Evolutionary conservation across 1,139 yeast genomes (phyloP).

Genomic region (Taphrina populina): DNA sequence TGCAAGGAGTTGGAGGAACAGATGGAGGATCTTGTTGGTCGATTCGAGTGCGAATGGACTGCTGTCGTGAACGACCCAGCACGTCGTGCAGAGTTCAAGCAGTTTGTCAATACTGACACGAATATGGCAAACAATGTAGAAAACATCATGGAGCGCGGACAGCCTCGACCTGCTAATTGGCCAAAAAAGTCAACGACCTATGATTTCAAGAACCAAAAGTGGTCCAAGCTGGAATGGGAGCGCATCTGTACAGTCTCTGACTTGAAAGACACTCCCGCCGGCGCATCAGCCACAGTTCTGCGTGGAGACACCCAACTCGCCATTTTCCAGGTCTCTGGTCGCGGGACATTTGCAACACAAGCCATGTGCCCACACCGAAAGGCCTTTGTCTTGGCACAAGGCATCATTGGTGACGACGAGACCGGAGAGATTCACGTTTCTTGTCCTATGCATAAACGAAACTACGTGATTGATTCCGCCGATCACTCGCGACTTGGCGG

Average conservation of each 20-base stretch:
- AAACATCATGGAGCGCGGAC: constrained; percentile 46
- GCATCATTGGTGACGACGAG: constrained; percentile 44
- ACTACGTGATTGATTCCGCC: constrained; percentile 42
- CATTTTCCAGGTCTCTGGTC: constrained; percentile 43
- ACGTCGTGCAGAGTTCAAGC: constrained; percentile 42
- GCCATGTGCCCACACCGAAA: constrained; percentile 48
- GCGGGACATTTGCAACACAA: constrained; percentile 44
- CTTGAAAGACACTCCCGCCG: constrained; percentile 43
- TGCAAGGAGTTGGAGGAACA: constrained; percentile 44
- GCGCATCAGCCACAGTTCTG: constrained; percentile 44
- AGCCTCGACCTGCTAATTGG: constrained; percentile 47
- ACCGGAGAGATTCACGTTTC: constrained; percentile 44
- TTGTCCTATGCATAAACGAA: constrained; percentile 47
- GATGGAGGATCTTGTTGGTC: constrained; percentile 44
- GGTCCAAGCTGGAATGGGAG: constrained; percentile 45
- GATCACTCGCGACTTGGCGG: constrained; percentile 41
- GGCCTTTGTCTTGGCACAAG: constrained; percentile 45
- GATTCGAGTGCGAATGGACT: constrained; percentile 46
- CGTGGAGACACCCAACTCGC: constrained; percentile 47
- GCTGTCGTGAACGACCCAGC: constrained; percentile 42
- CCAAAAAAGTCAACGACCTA: constrained; percentile 41
- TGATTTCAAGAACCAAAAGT: constrained; percentile 43
- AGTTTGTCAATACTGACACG: constrained; percentile 44
- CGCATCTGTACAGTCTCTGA: constrained; percentile 42
- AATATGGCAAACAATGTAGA: constrained; percentile 43